A percentile compares a stretch with the other conserved stretches of the same genome.
Evolutionary conservation across 257 asterid genomes (phyloP).

Genomic region (Petunia axillaris): DNA sequence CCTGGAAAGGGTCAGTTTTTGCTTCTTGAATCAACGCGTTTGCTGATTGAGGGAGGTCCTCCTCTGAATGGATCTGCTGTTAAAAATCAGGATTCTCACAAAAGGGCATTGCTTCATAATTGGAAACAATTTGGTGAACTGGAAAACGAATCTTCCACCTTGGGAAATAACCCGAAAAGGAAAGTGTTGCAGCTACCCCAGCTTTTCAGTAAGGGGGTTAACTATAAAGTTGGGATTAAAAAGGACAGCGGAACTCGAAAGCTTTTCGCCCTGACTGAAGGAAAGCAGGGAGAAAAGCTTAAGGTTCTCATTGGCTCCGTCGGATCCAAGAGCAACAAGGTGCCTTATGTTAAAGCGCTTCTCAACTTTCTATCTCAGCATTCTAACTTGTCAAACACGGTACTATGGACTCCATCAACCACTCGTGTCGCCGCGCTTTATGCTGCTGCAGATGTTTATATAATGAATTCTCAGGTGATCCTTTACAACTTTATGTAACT

Average conservation of each 20-base stretch:
- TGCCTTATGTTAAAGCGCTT: conserved; percentile 70
- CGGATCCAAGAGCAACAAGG: conserved; percentile 93
- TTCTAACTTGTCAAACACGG: conserved; percentile 67
- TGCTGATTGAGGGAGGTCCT: conserved; percentile 51
- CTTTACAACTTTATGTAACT: background rate
- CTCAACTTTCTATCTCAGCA: conserved; percentile 60
- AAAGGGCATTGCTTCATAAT: conserved; percentile 58
- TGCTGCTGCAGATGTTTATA: conserved; percentile 93
- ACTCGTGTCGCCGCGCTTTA: conserved; percentile 92
- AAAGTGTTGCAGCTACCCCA: conserved; percentile 29
- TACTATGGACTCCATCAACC: conserved; percentile 97
- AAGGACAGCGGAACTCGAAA: conserved; percentile 41
- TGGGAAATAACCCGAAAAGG: conserved; percentile 26
- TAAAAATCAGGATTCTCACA: conserved; percentile 53
- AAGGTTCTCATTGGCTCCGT: conserved; percentile 92
- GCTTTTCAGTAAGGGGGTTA: conserved; percentile 24
- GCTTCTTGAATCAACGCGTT: conserved; percentile 78
- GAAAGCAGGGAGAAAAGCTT: conserved; percentile 44
- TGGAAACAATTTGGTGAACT: conserved; percentile 33
- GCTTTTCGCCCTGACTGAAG: conserved; percentile 38
- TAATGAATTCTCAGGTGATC: conserved; percentile 95
- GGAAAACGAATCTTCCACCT: conserved; percentile 28
- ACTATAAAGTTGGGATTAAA: conserved; percentile 25
- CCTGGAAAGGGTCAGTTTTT: conserved; percentile 95
- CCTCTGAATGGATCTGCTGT: conserved; percentile 36